Evolutionary conservation across 2,329 filamentous ascomycete genomes (phyloP), one percentile per base, ranked within the genome.

Genomic region (Westerdykella aurantiaca): DNA sequence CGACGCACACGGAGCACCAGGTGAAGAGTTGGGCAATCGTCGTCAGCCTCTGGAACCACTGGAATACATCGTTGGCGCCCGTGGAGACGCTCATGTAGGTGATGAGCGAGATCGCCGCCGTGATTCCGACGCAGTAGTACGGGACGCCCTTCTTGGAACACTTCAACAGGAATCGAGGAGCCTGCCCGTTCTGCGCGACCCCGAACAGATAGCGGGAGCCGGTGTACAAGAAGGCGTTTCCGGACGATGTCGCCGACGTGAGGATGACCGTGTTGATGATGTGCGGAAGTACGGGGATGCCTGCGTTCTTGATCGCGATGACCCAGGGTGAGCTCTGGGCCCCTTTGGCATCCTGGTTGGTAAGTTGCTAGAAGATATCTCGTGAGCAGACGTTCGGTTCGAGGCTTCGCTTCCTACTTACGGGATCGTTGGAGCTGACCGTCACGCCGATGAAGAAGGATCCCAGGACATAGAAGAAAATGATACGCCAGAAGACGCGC

Each of bases 241-340:
- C 81, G 0, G 83, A 76, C 0, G 83, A 87, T 68, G 80, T 83
- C 0, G 82, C 84, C 0, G 82, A 85, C 0, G 82, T 86, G 51
- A 89, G 74, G 53, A 90, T 82, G 21, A 89, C 74, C 31, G 84
- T 85, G 61, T 91, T 91, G 66, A 90, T 82, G 43, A 90, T 78
- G 5, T 80, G 81, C 0, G 84, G 82, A 4, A 89, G 76, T 6
- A 76, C 82, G 4, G 72, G 73, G 45, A 89, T 82, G 0, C 82
- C 80, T 2, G 85, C 85, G 23, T 79, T 76, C 10, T 77, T 73
- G 31, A 83, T 81, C 14, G 85, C 86, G 49, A 89, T 86, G 46
- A 90, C 60, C 59, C 63, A 68, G 6, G 60, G 66, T 6, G 64
- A 68, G 37, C 50, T 54, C 41, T 63, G 60, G n/a, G 63, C 64